Evolutionary conservation across 495 filamentous ascomycete genomes (phyloP).

Genomic region (Daldinia childiae): DNA sequence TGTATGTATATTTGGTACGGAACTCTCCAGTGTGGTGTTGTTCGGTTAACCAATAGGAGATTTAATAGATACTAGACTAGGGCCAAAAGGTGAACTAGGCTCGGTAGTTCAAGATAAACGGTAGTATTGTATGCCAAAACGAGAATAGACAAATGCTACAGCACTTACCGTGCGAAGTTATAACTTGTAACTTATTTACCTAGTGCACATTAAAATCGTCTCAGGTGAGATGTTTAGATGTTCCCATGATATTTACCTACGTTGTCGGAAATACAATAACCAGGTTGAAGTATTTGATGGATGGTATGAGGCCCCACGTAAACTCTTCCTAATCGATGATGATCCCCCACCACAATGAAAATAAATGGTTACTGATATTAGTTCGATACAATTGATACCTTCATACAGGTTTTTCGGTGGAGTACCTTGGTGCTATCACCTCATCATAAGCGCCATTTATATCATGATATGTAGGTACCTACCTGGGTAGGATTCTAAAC

Average conservation of each 20-base stretch:
- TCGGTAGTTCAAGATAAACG: constrained; percentile 31
- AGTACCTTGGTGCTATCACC: background rate
- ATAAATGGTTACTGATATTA: background rate
- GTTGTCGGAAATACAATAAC: background rate
- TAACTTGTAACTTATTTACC: background rate
- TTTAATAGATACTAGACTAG: constrained; percentile 13
- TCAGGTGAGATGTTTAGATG: background rate
- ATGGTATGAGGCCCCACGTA: background rate
- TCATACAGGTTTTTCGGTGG: background rate
- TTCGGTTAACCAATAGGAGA: constrained; percentile 19
- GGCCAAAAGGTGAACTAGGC: constrained; percentile 14
- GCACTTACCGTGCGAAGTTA: background rate
- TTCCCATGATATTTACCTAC: background rate
- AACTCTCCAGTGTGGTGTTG: background rate
- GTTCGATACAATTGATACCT: too few relatives aligned
- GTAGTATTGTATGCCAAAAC: constrained; percentile 23
- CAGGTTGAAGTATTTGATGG: background rate
- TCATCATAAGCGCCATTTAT: background rate
- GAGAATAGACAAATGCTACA: background rate
- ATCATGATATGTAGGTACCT: background rate
- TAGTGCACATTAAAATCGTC: background rate
- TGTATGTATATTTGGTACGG: background rate
- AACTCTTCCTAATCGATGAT: background rate
- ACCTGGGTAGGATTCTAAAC: too few relatives aligned
- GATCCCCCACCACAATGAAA: constrained; percentile 30